phyloP scores from a whole-genome alignment of 1,284 basidiomycete genomes.

The Trichosporon faecale region DNA sequence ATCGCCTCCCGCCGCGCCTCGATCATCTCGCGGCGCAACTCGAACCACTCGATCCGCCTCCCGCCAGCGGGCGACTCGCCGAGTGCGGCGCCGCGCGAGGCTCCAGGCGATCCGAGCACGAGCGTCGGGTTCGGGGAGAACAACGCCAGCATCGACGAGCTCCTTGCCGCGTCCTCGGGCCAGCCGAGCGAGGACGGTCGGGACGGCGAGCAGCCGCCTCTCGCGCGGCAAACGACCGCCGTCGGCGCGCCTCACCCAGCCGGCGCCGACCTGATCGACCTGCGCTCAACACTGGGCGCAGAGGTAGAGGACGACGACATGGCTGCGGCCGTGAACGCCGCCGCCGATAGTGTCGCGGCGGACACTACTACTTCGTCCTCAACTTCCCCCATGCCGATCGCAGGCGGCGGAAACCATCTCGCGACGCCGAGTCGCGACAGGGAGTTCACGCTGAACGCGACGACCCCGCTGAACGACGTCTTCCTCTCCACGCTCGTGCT shows the following conservation, averaged over 20 bases:
- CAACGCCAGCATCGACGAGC: conserved; percentile 29
- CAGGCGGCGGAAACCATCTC: neutral
- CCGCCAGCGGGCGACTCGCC: conserved; percentile 15
- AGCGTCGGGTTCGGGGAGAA: conserved; percentile 23
- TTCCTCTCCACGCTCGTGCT: conserved; percentile 50
- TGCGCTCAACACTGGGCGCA: neutral
- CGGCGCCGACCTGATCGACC: neutral
- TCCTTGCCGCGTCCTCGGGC: conserved; percentile 20
- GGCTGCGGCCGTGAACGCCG: neutral
- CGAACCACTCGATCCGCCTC: conserved; percentile 40
- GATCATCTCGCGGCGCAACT: conserved; percentile 42
- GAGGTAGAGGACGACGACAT: neutral
- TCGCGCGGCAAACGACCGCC: conserved; percentile 1
- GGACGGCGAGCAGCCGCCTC: neutral
- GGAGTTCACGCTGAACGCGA: conserved; percentile 11
- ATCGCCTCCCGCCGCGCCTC: conserved; percentile 48
- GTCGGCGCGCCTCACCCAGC: neutral
- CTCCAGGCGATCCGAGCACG: conserved; percentile 26
- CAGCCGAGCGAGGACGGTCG: conserved; percentile 8
- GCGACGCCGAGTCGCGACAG: neutral
- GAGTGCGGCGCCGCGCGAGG: neutral
- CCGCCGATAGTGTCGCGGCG: neutral
- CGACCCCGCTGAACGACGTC: conserved; percentile 55
- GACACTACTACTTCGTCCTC: neutral
- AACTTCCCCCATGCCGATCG: conserved; percentile 17